These are phyloP conservation scores for Aquilaria sinensis DNA, from an alignment of 345 rosid species.

Conservation along the genomic window DNA sequence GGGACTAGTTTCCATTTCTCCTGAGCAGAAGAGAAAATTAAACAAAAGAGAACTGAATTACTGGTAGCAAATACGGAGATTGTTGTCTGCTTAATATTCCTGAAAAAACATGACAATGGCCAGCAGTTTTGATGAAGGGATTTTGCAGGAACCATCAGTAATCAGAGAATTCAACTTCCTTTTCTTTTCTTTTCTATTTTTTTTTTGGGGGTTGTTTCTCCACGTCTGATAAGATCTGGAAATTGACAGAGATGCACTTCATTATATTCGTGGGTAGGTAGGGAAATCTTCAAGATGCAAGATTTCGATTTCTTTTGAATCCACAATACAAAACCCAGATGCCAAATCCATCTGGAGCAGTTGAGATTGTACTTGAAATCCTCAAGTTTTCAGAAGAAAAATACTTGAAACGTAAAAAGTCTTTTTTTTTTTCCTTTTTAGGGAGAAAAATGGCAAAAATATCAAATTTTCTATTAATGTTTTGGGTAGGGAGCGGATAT, in stretches of 20 bases:
- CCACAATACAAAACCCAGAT: too few relatives aligned
- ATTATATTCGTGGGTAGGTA: background rate
- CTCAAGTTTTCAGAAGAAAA: too few relatives aligned
- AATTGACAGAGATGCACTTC: background rate
- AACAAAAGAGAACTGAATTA: background rate
- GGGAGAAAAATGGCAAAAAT: too few relatives aligned
- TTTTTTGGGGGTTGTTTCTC: background rate
- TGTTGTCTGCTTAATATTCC: background rate
- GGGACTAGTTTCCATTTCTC: background rate
- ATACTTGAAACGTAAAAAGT: too few relatives aligned
- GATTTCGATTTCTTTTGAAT: background rate
- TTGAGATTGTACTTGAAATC: too few relatives aligned
- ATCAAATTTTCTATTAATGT: too few relatives aligned
- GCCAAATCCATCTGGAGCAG: too few relatives aligned
- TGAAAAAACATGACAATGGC: background rate
- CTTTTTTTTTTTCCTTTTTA: too few relatives aligned
- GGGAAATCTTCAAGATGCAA: background rate
- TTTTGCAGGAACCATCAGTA: slow-evolving; percentile 3
- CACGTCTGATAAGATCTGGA: slow-evolving; percentile 1
- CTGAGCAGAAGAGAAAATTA: background rate
- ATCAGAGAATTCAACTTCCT: too few relatives aligned
- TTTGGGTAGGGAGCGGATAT: too few relatives aligned
- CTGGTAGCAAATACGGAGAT: too few relatives aligned
- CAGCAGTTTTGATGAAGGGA: background rate
- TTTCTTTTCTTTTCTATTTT: too few relatives aligned